Base-by-base conservation (phyloP, 371 early-diverging fungal genomes). In the Saksenaea oblongispora region DNA sequence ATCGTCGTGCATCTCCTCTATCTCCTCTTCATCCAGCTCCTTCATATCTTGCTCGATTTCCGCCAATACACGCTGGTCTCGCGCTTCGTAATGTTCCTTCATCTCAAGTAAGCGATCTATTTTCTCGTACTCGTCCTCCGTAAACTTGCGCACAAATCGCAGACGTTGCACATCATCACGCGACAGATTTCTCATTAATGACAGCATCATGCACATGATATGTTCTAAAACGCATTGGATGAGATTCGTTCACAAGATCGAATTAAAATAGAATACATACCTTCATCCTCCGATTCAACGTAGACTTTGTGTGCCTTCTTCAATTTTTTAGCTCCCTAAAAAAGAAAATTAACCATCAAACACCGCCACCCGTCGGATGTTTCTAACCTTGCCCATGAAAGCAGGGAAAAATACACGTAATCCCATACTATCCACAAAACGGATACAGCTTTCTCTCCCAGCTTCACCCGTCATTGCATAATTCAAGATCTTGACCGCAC, bases 401-500 rank as follows among this genome's bases (percentile, higher is more conserved):
- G 87, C 74, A 11, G 93, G 82, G 63, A 95, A 94, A 31, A 97
- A 61, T 3, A 90, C 79, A 63, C 91, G 91, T 35, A 95, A 79
- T 1, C 97, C 97, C 58, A 82, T 69, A 8, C 79, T 81, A 59
- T 95, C 94, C 2, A 96, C 86, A 72, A 95, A 93, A 17, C 89
- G 84, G 18, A 85, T 57, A 70, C 84, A 82, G 62, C 78, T 83
- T 34, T 72, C 76, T 17, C 78, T 73, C 5, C 84, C 83, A 11
- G 79, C 75, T 39, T 84, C 74, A 22, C 87, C 86, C 9, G 89
- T 77, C 70, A 94, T 64, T 4, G 93, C 90, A 73, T 93, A 93
- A 64, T 93, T 89, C n/a, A 97, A 62, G 1, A 94, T 91, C 65
- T 95, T 96, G 63, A 95, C 78, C 3, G 96, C 89, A 35, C 93